Evolutionary conservation across 2,329 filamentous ascomycete species (phyloP).

Genomic region (Pleurostoma richardsiae): DNA sequence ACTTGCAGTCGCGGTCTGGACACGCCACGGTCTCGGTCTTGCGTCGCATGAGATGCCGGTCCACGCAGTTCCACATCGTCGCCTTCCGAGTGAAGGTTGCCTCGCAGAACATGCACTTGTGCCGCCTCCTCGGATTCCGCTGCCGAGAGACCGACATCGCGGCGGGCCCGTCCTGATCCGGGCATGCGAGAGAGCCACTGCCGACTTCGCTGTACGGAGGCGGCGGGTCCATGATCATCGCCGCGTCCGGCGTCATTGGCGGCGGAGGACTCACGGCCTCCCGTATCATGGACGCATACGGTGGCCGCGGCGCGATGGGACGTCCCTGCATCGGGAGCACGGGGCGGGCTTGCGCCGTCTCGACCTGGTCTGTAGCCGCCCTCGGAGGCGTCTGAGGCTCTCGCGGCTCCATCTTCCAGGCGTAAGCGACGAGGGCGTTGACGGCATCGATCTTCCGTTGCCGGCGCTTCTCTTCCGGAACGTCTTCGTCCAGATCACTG

Average conservation of each 20-base stretch:
- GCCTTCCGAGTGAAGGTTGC: not conserved
- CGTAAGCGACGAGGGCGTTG: not conserved
- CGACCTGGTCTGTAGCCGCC: not conserved
- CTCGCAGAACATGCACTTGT: not conserved
- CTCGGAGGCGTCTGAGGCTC: not conserved
- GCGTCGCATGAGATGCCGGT: not conserved
- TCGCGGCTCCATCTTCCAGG: not conserved
- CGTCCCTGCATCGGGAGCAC: not conserved
- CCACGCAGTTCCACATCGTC: not conserved
- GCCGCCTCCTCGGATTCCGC: not conserved
- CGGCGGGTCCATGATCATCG: not conserved
- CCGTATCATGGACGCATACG: not conserved
- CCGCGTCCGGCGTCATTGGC: not conserved
- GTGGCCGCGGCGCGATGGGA: not conserved
- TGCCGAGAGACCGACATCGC: not conserved
- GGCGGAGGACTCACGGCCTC: not conserved
- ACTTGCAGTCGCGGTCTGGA: not conserved
- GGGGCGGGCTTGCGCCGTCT: not conserved
- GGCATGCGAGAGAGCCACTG: not conserved
- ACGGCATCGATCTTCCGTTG: not conserved
- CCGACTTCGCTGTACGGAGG: slow-evolving; percentile 1
- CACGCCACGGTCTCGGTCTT: not conserved
- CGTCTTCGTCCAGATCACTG: not conserved
- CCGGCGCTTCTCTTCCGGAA: not conserved
- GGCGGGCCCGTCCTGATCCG: not conserved